Base-by-base conservation (phyloP, 768 basidiomycete genomes). In the Russula sp. region DNA sequence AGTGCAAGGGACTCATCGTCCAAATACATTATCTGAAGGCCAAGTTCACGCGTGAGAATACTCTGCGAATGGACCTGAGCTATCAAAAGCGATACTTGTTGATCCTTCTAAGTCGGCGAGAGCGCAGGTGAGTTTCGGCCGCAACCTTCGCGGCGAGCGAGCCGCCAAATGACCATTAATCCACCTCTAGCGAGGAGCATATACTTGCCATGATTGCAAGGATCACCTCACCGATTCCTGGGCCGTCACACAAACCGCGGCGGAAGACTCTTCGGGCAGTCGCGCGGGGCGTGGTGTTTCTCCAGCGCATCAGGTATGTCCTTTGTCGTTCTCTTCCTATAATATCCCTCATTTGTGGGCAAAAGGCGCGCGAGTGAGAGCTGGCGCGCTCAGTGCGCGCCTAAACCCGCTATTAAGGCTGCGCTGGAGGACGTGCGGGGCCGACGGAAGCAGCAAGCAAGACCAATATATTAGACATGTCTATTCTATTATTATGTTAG, bases 1-100 rank as follows among this genome's bases (percentile, higher is more conserved):
- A 98, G 71, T 89, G 89, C 77, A 94, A 94, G 71, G 92, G 93
- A 9, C 77, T 98, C 20, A 85, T 98, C 54, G 84, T 91, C 8
- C 93, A 97, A 73, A 93, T 97, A 62, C 82, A 81, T 47, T 98
- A 97, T 74, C 79, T 98, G 68, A 96, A 98, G 73, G 88, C 89
- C 59, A 93, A 92, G 71, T 95, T 87, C 74, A 88, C 84, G 3
- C 82, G 96, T 31, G 97, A 99, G 75, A 83, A 86, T 10, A 79
- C 80, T 0, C 83, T 97, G 78, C 83, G 96, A 39, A 79, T 78
- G 62, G 86, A 86, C 68, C 78, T 98, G 50, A 78, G 80, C 16
- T 86, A 93, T 70, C 97, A 98, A 77, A 99, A 99, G 72, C 77
- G 82, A 52, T 98, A 98, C 72, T 79, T 98, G 11, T 76, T 94